Conservation (phyloP, 2,329 filamentous ascomycete species). For the Westerdykella ornata region DNA sequence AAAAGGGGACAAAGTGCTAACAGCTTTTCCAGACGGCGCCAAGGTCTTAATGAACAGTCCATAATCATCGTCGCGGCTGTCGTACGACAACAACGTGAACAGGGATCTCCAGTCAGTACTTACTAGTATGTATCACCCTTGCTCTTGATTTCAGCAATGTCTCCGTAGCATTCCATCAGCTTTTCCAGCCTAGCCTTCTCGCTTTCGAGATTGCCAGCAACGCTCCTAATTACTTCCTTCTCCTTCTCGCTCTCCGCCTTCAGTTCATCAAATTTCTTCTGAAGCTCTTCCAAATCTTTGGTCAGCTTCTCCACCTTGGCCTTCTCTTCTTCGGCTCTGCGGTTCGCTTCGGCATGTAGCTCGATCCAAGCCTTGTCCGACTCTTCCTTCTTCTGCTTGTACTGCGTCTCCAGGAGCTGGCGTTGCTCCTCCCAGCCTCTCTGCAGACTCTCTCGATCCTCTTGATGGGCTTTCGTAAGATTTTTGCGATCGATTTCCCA, state of each 20-base stretch:
- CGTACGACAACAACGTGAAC: slow-evolving; percentile 9
- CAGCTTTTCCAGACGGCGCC: slow-evolving; percentile 5
- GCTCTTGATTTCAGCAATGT: slow-evolving; percentile 39
- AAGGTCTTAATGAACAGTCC: slow-evolving; percentile 9
- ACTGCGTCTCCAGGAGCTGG: slow-evolving; percentile 35
- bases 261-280: slow-evolving; percentile 26
- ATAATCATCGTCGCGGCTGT: background rate
- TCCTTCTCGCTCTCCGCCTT: slow-evolving; percentile 32
- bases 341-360: slow-evolving; percentile 31
- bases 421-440: slow-evolving; percentile 49
- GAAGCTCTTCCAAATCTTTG: slow-evolving; percentile 34
- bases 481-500: slow-evolving; percentile 42
- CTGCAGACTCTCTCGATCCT: slow-evolving; percentile 46
- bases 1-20: slow-evolving; percentile 13
- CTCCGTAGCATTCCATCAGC: slow-evolving; percentile 39
- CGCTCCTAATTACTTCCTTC: slow-evolving; percentile 34
- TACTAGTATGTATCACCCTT: slow-evolving; percentile 42
- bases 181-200: slow-evolving; percentile 40
- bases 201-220: slow-evolving; percentile 36
- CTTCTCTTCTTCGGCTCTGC: slow-evolving; percentile 31
- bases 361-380: slow-evolving; percentile 43
- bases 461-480: slow-evolving; percentile 39
- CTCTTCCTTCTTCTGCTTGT: slow-evolving; percentile 39
- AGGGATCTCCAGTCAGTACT: slow-evolving; percentile 25
- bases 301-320: slow-evolving; percentile 22